A percentile compares a stretch with the other conserved stretches of the same genome.
phyloP scores from a whole-genome alignment of 768 basidiomycete species.

The Mrakia hoshinonis region DNA sequence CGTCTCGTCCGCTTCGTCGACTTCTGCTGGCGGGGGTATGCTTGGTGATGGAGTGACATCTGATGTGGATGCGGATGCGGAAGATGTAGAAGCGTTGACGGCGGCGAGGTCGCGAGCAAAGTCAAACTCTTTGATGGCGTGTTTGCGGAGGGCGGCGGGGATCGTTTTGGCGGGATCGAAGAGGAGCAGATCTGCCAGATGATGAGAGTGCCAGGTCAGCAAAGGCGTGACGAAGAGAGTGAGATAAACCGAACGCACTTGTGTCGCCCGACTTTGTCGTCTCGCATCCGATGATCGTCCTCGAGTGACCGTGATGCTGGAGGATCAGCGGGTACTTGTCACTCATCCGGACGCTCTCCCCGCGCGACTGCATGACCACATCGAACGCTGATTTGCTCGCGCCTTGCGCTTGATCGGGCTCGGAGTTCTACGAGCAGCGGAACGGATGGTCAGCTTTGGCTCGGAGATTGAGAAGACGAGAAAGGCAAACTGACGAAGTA shows the following conservation, averaged over 20 bases:
- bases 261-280: constrained; percentile 23
- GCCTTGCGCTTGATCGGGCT: background rate
- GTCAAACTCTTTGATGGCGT: constrained; percentile 11
- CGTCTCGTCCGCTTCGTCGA: background rate
- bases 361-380: constrained; percentile 14
- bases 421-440: background rate
- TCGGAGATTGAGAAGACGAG: background rate
- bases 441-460: background rate
- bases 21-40: background rate
- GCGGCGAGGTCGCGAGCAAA: background rate
- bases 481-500: constrained; percentile 20
- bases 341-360: constrained; percentile 7
- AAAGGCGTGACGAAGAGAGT: background rate
- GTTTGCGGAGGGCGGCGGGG: background rate
- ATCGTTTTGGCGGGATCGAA: constrained; percentile 24
- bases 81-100: background rate
- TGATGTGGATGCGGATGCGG: background rate
- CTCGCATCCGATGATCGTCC: constrained; percentile 26
- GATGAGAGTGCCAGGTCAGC: background rate
- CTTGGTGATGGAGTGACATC: background rate
- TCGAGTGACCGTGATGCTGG: constrained; percentile 28
- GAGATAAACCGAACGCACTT: background rate
- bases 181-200: constrained; percentile 11
- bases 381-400: background rate
- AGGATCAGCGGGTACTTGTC: constrained; percentile 20